phyloP scores from a whole-genome alignment of 2,329 filamentous ascomycete genomes.

The Fusarium buxicola region DNA sequence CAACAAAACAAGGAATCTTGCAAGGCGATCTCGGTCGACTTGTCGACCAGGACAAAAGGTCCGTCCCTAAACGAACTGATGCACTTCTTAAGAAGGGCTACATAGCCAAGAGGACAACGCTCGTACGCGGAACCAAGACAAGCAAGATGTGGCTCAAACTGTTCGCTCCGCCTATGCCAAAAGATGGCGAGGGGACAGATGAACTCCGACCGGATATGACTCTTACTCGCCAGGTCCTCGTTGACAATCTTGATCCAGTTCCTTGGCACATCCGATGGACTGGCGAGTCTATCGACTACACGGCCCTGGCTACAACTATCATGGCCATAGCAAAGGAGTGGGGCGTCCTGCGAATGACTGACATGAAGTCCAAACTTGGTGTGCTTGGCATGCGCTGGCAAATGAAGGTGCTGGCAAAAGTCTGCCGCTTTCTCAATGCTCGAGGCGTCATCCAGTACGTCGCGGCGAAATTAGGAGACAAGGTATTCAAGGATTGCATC shows the following conservation, averaged over 20 bases:
- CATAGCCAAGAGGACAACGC: constrained; percentile 69
- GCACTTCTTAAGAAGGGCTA: constrained; percentile 70
- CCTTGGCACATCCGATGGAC: constrained; percentile 69
- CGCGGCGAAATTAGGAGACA: constrained; percentile 64
- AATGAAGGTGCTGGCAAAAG: constrained; percentile 70
- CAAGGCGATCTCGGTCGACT: constrained; percentile 70
- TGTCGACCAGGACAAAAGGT: constrained; percentile 72
- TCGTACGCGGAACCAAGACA: constrained; percentile 69
- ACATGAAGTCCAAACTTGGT: constrained; percentile 69
- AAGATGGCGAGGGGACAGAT: constrained; percentile 46
- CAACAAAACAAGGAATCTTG: constrained; percentile 65
- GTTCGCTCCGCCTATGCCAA: constrained; percentile 62
- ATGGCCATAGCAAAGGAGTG: constrained; percentile 69
- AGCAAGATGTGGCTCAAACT: constrained; percentile 71
- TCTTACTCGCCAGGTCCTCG: constrained; percentile 54
- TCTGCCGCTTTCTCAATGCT: constrained; percentile 67
- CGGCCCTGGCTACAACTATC: constrained; percentile 67
- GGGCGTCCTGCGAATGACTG: constrained; percentile 67
- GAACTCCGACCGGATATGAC: constrained; percentile 51
- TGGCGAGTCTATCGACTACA: constrained; percentile 68
- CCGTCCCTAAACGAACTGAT: constrained; percentile 71
- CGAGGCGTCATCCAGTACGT: constrained; percentile 68
- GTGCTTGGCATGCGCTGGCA: constrained; percentile 66
- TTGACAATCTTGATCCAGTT: constrained; percentile 63
- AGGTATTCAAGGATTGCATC: constrained; percentile 71